A percentile compares a stretch with the other conserved stretches of the same genome.
These are phyloP conservation scores for Phallus indusiatus DNA, from an alignment of 768 basidiomycete species.

Conservation along the genomic window DNA sequence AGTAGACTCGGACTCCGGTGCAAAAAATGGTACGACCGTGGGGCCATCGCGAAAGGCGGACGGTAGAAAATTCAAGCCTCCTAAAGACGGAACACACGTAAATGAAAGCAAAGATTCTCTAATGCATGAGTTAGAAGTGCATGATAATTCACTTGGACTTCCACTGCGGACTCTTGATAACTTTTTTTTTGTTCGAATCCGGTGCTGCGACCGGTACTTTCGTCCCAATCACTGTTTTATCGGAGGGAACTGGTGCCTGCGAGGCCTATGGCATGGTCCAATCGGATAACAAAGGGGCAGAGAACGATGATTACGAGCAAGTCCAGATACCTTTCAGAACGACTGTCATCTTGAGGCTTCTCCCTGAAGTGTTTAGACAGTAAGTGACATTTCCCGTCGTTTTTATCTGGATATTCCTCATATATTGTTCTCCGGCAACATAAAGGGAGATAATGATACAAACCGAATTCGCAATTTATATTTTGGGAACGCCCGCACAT, in stretches of 20 bases:
- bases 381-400: slow-evolving; percentile 26
- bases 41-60: background rate
- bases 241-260: slow-evolving; percentile 31
- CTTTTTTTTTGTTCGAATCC: slow-evolving; percentile 56
- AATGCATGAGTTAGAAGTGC: background rate
- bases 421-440: slow-evolving; percentile 1
- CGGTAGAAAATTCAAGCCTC: background rate
- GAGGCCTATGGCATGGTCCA: slow-evolving; percentile 48
- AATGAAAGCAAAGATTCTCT: background rate
- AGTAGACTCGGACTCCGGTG: background rate
- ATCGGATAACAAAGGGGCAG: slow-evolving; percentile 39
- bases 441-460: slow-evolving; percentile 56
- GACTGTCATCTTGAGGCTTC: slow-evolving; percentile 35
- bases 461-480: slow-evolving; percentile 56
- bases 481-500: slow-evolving; percentile 37
- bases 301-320: background rate
- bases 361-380: slow-evolving; percentile 42
- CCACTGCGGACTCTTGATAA: slow-evolving; percentile 48
- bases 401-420: background rate
- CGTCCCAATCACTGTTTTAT: slow-evolving; percentile 36
- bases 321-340: slow-evolving; percentile 14
- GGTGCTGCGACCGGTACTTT: slow-evolving; percentile 28
- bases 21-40: background rate
- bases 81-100: background rate
- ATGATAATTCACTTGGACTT: background rate